Conservation (phyloP, 495 filamentous ascomycete genomes). For the Aspergillus indologenus region DNA sequence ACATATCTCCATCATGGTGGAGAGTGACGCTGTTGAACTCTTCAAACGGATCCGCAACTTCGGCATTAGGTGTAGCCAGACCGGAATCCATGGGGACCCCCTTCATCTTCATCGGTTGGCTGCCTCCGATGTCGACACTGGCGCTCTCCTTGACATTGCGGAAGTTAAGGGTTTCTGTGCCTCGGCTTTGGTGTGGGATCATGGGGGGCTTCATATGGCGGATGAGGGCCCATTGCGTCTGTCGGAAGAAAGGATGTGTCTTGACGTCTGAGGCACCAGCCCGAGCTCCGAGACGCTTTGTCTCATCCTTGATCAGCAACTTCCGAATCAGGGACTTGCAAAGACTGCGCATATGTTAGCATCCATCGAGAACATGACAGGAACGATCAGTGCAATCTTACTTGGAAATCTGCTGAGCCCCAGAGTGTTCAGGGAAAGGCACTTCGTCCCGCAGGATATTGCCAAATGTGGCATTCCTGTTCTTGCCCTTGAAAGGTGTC, state of each 20-base stretch:
- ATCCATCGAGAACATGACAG: slow-evolving; percentile 6
- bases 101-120: slow-evolving; percentile 54
- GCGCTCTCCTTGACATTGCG: slow-evolving; percentile 95
- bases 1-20: slow-evolving; percentile 85
- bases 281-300: slow-evolving; percentile 87
- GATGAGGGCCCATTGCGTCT: slow-evolving; percentile 93
- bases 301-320: slow-evolving; percentile 96
- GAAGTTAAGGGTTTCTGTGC: slow-evolving; percentile 93
- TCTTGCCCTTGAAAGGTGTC: slow-evolving; percentile 99
- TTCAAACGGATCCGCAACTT: slow-evolving; percentile 90
- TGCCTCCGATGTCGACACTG: slow-evolving; percentile 82
- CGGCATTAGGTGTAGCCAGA: slow-evolving; percentile 77
- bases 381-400: slow-evolving; percentile 44
- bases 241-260: slow-evolving; percentile 91
- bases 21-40: slow-evolving; percentile 98
- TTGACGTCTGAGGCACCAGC: slow-evolving; percentile 97
- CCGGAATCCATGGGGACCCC: slow-evolving; percentile 85
- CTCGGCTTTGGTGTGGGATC: slow-evolving; percentile 87
- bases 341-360: slow-evolving; percentile 49
- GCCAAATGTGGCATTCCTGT: slow-evolving; percentile 94
- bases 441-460: slow-evolving; percentile 96
- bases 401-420: slow-evolving; percentile 84
- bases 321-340: slow-evolving; percentile 98
- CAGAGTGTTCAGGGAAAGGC: slow-evolving; percentile 84
- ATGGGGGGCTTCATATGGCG: slow-evolving; percentile 99